phyloP scores from a whole-genome alignment of 768 basidiomycete genomes.

The Candolleomyces aberdarensis region DNA sequence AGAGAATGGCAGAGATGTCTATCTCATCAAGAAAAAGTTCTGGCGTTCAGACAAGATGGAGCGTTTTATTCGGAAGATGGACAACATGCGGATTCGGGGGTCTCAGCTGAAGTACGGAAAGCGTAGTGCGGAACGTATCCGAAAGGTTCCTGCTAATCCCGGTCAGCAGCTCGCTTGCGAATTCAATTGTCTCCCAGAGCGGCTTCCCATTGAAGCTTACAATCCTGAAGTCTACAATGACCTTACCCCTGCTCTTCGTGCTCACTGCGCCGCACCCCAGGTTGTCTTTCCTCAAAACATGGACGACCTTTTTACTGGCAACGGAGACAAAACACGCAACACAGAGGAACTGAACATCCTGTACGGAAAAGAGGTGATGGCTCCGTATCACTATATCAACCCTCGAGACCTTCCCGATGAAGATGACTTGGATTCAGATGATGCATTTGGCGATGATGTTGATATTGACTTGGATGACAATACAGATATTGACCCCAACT shows the following conservation, averaged over 20 bases:
- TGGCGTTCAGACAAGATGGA: background rate
- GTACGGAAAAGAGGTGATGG: background rate
- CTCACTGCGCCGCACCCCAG: background rate
- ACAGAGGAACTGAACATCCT: background rate
- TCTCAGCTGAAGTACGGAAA: background rate
- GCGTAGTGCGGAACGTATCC: background rate
- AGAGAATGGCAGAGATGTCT: conserved; percentile 1
- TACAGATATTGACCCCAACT: background rate
- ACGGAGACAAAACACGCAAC: background rate
- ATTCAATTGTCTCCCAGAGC: background rate
- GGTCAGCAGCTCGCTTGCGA: background rate
- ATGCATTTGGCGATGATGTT: background rate
- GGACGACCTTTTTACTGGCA: background rate
- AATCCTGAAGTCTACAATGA: background rate
- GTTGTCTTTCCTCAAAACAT: background rate
- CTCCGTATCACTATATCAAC: background rate
- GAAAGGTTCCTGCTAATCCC: background rate
- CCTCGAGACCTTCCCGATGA: background rate
- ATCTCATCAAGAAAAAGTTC: conserved; percentile 1
- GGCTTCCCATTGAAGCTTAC: background rate
- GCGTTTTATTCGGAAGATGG: background rate
- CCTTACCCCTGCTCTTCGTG: background rate
- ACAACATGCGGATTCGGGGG: background rate
- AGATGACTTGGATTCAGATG: background rate
- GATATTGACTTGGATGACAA: background rate